A percentile compares a stretch with the other conserved stretches of the same genome.
Evolutionary conservation across 2,329 filamentous ascomycete genomes (phyloP).

Genomic region (Colletotrichum noveboracense): DNA sequence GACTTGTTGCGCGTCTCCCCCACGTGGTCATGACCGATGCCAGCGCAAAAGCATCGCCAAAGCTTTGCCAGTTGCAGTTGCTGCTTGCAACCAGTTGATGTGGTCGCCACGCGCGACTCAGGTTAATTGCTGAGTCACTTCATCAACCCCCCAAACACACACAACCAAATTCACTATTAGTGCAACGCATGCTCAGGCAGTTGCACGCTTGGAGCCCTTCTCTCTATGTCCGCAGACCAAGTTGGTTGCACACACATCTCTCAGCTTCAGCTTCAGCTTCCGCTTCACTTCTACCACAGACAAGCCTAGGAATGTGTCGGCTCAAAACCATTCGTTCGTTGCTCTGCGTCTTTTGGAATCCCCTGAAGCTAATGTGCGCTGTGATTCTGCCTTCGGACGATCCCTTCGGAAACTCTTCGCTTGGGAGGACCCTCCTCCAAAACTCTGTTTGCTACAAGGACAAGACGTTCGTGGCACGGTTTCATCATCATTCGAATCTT

Average conservation of each 20-base stretch:
- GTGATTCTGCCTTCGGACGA: background rate
- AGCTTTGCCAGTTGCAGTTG: background rate
- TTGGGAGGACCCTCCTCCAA: background rate
- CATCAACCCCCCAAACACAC: background rate
- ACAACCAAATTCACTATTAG: background rate
- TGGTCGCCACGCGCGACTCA: background rate
- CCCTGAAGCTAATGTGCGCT: background rate
- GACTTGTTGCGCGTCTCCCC: background rate
- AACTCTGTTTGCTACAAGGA: background rate
- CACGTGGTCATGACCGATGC: background rate
- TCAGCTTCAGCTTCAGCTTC: background rate
- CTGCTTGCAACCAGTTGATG: background rate
- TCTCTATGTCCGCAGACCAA: background rate
- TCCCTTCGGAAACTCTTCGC: background rate
- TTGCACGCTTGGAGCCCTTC: background rate
- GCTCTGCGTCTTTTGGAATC: background rate
- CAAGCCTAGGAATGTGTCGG: background rate
- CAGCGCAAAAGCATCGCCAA: background rate
- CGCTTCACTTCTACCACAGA: background rate
- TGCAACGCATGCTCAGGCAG: background rate
- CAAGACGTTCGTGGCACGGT: background rate
- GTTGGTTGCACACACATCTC: background rate
- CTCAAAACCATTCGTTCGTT: background rate
- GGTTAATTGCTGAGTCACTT: background rate
- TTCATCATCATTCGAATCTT: background rate